phyloP scores from a whole-genome alignment of 2,329 filamentous ascomycete species.

The Alternaria solani region DNA sequence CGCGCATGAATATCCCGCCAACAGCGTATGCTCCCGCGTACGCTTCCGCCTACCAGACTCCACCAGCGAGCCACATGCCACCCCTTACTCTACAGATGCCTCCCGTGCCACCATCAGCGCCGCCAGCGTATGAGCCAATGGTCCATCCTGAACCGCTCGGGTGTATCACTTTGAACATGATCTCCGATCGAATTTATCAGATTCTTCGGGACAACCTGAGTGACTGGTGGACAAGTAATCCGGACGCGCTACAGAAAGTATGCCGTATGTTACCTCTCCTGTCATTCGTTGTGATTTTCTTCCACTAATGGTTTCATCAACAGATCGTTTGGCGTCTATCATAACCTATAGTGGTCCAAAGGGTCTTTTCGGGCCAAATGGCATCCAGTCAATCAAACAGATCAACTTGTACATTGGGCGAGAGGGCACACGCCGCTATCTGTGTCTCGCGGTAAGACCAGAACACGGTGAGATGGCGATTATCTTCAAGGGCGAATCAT shows the following conservation, averaged over 20 bases:
- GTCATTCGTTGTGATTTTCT: background rate
- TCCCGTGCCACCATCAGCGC: background rate
- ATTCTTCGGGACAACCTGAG: conserved; percentile 4
- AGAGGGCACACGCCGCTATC: conserved; percentile 10
- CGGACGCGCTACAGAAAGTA: background rate
- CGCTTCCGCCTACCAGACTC: background rate
- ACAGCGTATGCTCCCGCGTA: background rate
- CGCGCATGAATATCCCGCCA: background rate
- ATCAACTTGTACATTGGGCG: conserved; percentile 17
- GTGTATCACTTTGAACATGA: conserved; percentile 5
- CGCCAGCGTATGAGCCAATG: background rate
- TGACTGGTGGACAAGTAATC: background rate
- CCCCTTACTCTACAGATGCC: background rate
- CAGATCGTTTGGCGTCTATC: background rate
- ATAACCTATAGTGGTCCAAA: background rate
- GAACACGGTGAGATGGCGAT: background rate
- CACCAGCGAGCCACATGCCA: background rate
- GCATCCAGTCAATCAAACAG: conserved; percentile 2
- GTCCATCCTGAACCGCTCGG: background rate
- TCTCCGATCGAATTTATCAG: conserved; percentile 4
- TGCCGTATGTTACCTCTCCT: background rate
- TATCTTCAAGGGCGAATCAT: conserved; percentile 7
- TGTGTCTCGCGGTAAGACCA: conserved; percentile 9
- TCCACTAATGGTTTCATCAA: background rate
- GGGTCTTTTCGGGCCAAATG: conserved; percentile 15